phyloP scores from a whole-genome alignment of 306 rosid genomes.

The Vachellia pachyceras region DNA sequence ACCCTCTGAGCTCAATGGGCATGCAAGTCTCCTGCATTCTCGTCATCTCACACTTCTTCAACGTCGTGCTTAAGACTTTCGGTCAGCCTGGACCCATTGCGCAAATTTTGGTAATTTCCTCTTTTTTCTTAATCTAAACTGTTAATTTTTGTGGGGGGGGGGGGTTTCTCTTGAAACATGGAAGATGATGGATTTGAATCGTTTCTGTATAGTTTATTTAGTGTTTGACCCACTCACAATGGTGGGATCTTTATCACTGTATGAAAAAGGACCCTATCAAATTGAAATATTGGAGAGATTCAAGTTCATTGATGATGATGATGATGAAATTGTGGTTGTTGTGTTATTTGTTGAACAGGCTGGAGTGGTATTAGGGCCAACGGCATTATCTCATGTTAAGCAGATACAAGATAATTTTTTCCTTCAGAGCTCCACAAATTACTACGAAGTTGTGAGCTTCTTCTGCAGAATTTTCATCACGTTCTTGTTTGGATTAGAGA shows the following conservation, averaged over 20 bases:
- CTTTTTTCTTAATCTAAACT: neutral
- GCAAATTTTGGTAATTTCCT: too few relatives aligned
- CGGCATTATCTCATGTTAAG: slow-evolving; percentile 64
- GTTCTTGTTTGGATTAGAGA: slow-evolving; percentile 83
- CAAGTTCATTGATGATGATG: neutral
- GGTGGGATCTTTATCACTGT: neutral
- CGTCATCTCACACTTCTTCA: slow-evolving; percentile 87
- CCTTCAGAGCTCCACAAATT: slow-evolving; percentile 68
- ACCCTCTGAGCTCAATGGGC: slow-evolving; percentile 89
- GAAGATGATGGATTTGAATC: neutral
- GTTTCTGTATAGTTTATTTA: neutral
- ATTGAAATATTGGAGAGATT: neutral
- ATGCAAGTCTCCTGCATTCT: slow-evolving; percentile 87
- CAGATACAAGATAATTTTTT: slow-evolving; percentile 52
- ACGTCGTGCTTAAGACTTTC: slow-evolving; percentile 68
- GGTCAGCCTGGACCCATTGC: too few relatives aligned
- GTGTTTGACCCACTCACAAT: neutral
- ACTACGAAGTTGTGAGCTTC: slow-evolving; percentile 85
- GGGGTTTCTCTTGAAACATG: neutral
- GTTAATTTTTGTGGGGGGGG: neutral
- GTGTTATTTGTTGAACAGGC: slow-evolving; percentile 58
- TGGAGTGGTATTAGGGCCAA: slow-evolving; percentile 79
- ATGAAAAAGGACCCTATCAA: neutral
- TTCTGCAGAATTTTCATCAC: slow-evolving; percentile 81
- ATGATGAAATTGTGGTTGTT: slow-evolving; percentile 4